Base-by-base conservation (phyloP, 805 yeast genomes). In the Yarrowia sp. region DNA sequence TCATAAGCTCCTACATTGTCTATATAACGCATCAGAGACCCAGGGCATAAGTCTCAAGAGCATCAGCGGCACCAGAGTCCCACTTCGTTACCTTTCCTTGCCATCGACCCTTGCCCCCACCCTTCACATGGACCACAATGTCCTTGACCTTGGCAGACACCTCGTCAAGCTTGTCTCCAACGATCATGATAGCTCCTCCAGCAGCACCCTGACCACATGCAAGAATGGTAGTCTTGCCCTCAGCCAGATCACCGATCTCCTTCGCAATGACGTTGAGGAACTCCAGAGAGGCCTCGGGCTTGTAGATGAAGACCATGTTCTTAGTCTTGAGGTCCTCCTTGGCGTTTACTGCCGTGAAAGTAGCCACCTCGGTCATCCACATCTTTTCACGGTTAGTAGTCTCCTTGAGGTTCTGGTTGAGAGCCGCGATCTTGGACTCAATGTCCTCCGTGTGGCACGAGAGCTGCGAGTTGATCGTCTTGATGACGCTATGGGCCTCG, bases 71-170 rank as follows among this genome's bases (percentile, higher is more conserved):
- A 2, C 71, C 73, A 70, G 84, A 84, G 36, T 77, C 84, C 70
- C 79, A 86, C 32, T 74, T 68, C 2, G 80, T 66, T n/a, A 88
- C 78, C 68, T 89, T 90, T 5, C 96, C 96, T 73, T 90, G 96
- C 84, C 89, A 90, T 66, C 82, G 80, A 70, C 85, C 86, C 16
- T 91, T 92, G 21, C 96, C 96, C 16, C 84, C 84, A 35, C 96
- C 96, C 74, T 84, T 88, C 69, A 88, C 71, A 16, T 78, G 79
- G 6, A 77, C 62, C 5, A 87, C 69, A 18, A 65, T 64, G 32
- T 75, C 68, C 67, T 83, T 82, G 65, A 88, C 71, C 51, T 78
- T 77, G 6, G 65, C 73, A 31, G 80, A 81, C 25, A 81, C 71
- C 9, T 71, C 76, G n/a, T 77, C 77, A 0, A 84, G 77, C 38